A percentile compares a stretch with the other conserved stretches of the same genome.
phyloP scores from a whole-genome alignment of 2,329 filamentous ascomycete genomes.

The Calonectria multiphialidica region DNA sequence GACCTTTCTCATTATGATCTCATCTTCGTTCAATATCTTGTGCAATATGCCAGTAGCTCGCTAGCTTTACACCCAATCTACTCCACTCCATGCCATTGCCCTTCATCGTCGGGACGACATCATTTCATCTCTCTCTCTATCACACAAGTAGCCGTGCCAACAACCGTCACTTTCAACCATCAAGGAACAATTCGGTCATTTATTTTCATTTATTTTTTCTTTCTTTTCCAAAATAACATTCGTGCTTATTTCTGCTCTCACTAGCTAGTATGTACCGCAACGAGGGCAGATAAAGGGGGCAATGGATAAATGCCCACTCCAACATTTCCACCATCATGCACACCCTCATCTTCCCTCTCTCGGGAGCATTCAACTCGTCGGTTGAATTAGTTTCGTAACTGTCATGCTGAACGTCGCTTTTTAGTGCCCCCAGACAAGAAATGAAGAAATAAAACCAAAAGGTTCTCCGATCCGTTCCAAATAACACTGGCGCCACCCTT shows the following conservation, averaged over 20 bases:
- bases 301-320: conserved; percentile 19
- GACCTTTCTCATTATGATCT: not conserved
- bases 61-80: conserved; percentile 1
- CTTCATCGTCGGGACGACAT: not conserved
- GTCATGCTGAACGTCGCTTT: conserved; percentile 41
- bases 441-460: conserved; percentile 18
- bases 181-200: not conserved
- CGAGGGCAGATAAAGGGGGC: conserved; percentile 13
- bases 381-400: conserved; percentile 39
- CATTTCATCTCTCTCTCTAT: not conserved
- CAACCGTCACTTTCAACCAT: too few relatives aligned
- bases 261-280: conserved; percentile 30
- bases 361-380: conserved; percentile 37
- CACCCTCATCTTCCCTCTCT: conserved; percentile 18
- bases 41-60: too few relatives aligned
- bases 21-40: not conserved
- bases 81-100: not conserved
- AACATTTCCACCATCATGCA: conserved; percentile 15
- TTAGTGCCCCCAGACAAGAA: conserved; percentile 30
- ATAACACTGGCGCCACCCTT: conserved; percentile 32
- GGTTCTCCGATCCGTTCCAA: conserved; percentile 28
- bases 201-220: not conserved
- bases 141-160: not conserved
- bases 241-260: conserved; percentile 2
- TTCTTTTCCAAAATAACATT: not conserved